phyloP scores from a whole-genome alignment of 176 grass and related monocot genomes.

The Hyparrhenia diplandra region DNA sequence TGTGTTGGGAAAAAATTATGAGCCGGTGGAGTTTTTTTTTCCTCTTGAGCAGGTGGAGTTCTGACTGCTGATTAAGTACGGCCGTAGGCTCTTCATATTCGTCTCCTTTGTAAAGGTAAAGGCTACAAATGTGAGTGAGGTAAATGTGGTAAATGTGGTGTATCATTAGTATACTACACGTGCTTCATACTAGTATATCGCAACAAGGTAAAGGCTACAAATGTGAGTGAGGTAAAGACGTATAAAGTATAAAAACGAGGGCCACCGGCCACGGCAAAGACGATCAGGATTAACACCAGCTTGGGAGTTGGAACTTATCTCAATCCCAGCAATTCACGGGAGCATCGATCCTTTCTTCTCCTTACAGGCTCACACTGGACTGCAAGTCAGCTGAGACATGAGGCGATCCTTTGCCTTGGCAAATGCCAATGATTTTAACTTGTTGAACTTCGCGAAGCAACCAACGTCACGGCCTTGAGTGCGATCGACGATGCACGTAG shows the following conservation, averaged over 20 bases:
- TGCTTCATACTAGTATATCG: background rate
- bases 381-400: background rate
- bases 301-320: background rate
- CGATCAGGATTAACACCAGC: background rate
- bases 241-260: too few relatives aligned
- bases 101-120: background rate
- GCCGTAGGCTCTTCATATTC: background rate
- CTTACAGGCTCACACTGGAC: background rate
- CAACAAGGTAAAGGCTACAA: too few relatives aligned
- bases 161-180: too few relatives aligned
- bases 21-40: too few relatives aligned
- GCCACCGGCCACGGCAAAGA: too few relatives aligned
- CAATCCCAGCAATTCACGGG: background rate
- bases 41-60: background rate
- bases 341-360: background rate
- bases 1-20: background rate
- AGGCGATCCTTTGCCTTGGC: background rate
- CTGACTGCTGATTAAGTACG: background rate
- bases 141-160: too few relatives aligned
- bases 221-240: too few relatives aligned
- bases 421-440: background rate
- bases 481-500: too few relatives aligned
- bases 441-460: background rate
- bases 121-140: too few relatives aligned
- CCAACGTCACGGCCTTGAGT: background rate